Percentiles rank a stretch among this genome's conserved stretches.
Evolutionary conservation across 345 rosid species (phyloP).

Genomic region (Eucalyptus cloeziana): DNA sequence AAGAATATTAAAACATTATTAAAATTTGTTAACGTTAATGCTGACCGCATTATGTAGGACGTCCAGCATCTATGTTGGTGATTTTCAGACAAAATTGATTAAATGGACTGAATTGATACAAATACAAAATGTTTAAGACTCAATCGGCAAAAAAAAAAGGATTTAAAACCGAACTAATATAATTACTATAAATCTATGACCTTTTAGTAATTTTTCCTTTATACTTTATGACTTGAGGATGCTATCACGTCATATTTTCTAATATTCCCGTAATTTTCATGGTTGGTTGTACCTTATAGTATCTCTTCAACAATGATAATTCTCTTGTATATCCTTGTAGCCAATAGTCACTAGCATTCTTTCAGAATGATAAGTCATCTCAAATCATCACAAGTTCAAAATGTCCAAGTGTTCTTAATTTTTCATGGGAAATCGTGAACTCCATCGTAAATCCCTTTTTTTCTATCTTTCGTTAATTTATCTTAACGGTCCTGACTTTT

Average conservation of each 20-base stretch:
- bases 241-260: too few relatives aligned
- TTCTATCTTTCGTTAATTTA: not conserved
- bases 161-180: fast-evolving
- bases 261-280: not conserved
- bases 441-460: too few relatives aligned
- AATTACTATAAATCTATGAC: too few relatives aligned
- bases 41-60: fast-evolving
- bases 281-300: not conserved
- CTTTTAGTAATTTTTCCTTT: too few relatives aligned
- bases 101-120: fast-evolving
- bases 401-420: not conserved
- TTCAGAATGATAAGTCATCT: not conserved
- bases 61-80: fast-evolving
- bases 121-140: fast-evolving
- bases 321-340: not conserved
- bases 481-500: not conserved
- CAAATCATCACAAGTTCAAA: not conserved
- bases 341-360: not conserved
- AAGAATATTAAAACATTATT: too few relatives aligned
- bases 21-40: too few relatives aligned
- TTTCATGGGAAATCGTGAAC: not conserved
- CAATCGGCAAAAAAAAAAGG: too few relatives aligned
- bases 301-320: not conserved
- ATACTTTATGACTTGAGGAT: too few relatives aligned
- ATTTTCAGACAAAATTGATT: fast-evolving